These are phyloP conservation scores for Cercospora sesami DNA, from an alignment of 2,329 filamentous ascomycete species.

Conservation along the genomic window DNA sequence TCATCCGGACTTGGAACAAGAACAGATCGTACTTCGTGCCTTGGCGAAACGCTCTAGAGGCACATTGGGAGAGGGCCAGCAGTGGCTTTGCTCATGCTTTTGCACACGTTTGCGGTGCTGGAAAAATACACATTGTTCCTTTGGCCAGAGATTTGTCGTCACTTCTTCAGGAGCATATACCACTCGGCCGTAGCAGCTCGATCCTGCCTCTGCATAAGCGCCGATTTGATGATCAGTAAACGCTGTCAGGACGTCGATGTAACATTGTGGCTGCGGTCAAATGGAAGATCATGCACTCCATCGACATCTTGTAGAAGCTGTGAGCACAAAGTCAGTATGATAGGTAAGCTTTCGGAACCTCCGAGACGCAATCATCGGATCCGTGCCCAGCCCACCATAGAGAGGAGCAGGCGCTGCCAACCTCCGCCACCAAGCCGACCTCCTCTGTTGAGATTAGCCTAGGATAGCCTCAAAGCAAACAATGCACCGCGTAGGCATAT, in stretches of 20 bases:
- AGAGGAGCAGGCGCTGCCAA: slow-evolving; percentile 1
- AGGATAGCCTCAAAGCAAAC: not conserved
- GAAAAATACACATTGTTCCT: not conserved
- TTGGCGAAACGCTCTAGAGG: not conserved
- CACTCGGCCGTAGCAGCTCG: not conserved
- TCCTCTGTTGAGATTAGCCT: slow-evolving; percentile 3
- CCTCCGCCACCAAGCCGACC: not conserved
- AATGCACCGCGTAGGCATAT: not conserved
- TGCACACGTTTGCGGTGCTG: no score
- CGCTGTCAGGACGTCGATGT: not conserved
- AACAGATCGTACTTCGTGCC: not conserved
- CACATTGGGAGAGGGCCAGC: not conserved
- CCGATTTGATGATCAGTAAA: not conserved
- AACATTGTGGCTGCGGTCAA: not conserved
- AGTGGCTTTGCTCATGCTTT: not conserved
- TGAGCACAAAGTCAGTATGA: not conserved
- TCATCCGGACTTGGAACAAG: not conserved
- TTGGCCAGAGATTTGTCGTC: not conserved
- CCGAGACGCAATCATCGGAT: not conserved
- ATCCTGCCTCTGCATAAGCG: not conserved
- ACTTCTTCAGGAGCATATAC: not conserved
- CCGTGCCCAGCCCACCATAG: slow-evolving; percentile 4
- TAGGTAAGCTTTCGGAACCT: not conserved
- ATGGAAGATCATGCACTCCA: not conserved
- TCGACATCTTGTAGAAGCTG: not conserved